Conservation (phyloP, 2,329 filamentous ascomycete species). For the Aspergillus neotritici region DNA sequence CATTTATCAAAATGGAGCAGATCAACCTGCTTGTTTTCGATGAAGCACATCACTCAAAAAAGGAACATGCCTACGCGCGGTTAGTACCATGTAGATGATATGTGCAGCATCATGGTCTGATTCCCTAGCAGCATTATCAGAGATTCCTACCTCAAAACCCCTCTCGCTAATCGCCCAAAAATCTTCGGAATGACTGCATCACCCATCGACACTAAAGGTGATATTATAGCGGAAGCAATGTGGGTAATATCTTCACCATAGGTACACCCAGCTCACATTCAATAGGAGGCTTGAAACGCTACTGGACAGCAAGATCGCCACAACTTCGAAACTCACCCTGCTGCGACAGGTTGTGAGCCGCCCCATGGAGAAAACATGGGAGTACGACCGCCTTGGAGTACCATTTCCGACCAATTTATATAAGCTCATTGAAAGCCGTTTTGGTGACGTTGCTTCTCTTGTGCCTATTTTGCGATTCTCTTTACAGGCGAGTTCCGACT, state of each 20-base stretch:
- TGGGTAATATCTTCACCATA: slow-evolving; percentile 21
- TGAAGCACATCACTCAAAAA: slow-evolving; percentile 94
- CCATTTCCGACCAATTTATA: slow-evolving; percentile 62
- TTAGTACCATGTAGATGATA: slow-evolving; percentile 16
- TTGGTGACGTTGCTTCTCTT: slow-evolving; percentile 50
- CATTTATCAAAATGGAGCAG: slow-evolving; percentile 71
- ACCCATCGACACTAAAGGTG: slow-evolving; percentile 75
- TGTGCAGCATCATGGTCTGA: slow-evolving; percentile 6
- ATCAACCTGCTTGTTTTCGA: slow-evolving; percentile 93
- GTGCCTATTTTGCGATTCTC: slow-evolving; percentile 56
- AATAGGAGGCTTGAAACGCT: slow-evolving; percentile 64
- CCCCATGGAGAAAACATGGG: slow-evolving; percentile 55
- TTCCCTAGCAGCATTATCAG: slow-evolving; percentile 62
- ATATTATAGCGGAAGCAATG: slow-evolving; percentile 63
- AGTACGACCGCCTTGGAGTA: slow-evolving; percentile 49
- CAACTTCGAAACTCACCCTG: slow-evolving; percentile 57
- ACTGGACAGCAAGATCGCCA: slow-evolving; percentile 77
- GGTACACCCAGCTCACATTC: slow-evolving; percentile 6
- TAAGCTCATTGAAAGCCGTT: slow-evolving; percentile 49
- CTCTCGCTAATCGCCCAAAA: slow-evolving; percentile 54
- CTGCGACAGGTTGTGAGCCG: slow-evolving; percentile 55
- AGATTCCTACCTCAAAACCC: slow-evolving; percentile 64
- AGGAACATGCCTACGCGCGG: slow-evolving; percentile 81
- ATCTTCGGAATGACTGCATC: slow-evolving; percentile 97
- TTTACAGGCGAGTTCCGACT: slow-evolving; percentile 54